Conservation (phyloP, 139 green algal genomes). For the Bryopsis sp. region DNA sequence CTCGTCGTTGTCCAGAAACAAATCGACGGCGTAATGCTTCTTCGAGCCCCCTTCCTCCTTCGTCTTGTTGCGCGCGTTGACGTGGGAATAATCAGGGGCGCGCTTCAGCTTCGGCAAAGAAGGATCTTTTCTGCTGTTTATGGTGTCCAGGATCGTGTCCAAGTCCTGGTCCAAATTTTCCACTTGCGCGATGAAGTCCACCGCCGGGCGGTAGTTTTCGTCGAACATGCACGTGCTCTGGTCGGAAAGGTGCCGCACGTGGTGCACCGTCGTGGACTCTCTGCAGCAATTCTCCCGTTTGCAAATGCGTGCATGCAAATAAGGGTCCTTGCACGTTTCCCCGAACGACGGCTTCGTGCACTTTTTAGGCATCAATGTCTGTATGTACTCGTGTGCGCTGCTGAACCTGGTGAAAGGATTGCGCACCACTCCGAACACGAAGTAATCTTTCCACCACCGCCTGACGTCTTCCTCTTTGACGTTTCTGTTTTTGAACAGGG, state of each 20-base stretch:
- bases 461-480: slow-evolving; percentile 1
- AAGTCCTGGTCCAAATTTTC: slow-evolving; percentile 26
- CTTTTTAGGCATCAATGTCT: not conserved
- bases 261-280: not conserved
- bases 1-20: not conserved
- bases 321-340: not conserved
- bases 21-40: not conserved
- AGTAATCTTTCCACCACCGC: slow-evolving; percentile 32
- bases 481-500: not conserved
- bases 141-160: not conserved
- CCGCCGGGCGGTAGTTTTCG: slow-evolving; percentile 17
- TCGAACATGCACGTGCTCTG: slow-evolving; percentile 27
- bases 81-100: no score
- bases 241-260: slow-evolving; percentile 11
- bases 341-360: not conserved
- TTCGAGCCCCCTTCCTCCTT: no score
- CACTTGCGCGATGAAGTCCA: slow-evolving; percentile 27
- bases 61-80: slow-evolving; percentile 1
- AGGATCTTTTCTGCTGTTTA: slow-evolving; percentile 7
- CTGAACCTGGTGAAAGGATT: slow-evolving; percentile 24
- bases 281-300: no score
- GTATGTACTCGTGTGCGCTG: slow-evolving; percentile 6
- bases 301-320: not conserved
- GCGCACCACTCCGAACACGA: slow-evolving; percentile 34
- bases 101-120: no score